Base-by-base conservation (phyloP, 441 rosid species). In the Omphalea diandra region DNA sequence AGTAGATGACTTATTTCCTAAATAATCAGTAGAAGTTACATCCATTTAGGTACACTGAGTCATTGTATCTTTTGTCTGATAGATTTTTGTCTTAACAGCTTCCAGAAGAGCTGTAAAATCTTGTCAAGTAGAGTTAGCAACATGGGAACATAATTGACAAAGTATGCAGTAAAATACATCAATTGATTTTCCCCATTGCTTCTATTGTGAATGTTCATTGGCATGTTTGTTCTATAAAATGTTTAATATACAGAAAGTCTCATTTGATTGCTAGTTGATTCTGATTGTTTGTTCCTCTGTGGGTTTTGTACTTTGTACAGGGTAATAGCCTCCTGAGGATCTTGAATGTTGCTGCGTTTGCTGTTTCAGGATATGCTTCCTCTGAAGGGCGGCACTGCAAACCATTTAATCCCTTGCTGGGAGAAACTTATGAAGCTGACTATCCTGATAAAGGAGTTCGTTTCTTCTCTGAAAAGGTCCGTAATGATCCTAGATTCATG, bases 401-500 rank as follows among this genome's bases (percentile, higher is more conserved):
- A 85, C 99, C 99, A 26, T 95, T 95, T 74, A 95, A 95, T 76
- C 99, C 99, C 77, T 83, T 95, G 77, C 86, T 95, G 9, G 98
- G 99, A 78, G 99, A 95, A 88, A 95, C 98, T 55, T 95, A 87
- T 68, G 99, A 95, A 84, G 99, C 99, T 50, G 93, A 95, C 71
- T 95, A 66, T 87, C 96, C 95, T 49, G 99, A 95, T 43, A 87
- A 80, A 80, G 99, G 98, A 73, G 73, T 95, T 76, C 90, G 88
- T 58, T 95, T 95, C 87, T 89, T 93, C 85, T 92, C 98, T 20
- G 99, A 94, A 81, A 94, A 94, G 98, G 99, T 94, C 36, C 73
- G 84, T 71, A 50, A 18, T 50, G 47, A 47, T 67, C 52, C 50
- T 15, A 8, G 15, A 65, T 62, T 54, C 41, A 36, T 61, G 38